A percentile compares a stretch with the other conserved stretches of the same genome.
Conservation (phyloP, 2,329 filamentous ascomycete species). For the Xenoacremonium recifei region DNA sequence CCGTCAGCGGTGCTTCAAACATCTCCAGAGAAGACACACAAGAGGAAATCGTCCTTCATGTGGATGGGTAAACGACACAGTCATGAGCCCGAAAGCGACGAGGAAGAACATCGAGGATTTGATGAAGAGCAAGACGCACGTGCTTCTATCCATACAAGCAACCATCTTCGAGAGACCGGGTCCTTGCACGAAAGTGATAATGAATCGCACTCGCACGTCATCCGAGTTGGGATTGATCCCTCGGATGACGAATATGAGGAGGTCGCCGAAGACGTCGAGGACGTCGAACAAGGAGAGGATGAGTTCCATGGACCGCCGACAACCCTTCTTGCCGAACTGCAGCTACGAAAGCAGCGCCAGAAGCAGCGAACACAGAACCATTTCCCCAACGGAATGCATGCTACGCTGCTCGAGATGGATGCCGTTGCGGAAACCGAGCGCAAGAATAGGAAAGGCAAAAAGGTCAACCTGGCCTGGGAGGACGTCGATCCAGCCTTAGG, state of each 20-base stretch:
- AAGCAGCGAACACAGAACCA: constrained; percentile 70
- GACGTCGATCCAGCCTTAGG: constrained; percentile 51
- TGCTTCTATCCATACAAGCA: constrained; percentile 27
- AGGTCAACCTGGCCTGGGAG: constrained; percentile 90
- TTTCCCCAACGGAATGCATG: constrained; percentile 77
- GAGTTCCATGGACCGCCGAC: constrained; percentile 73
- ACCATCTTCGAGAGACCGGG: constrained; percentile 17
- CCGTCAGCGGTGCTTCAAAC: constrained; percentile 24
- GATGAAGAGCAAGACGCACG: constrained; percentile 20
- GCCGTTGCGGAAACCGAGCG: constrained; percentile 84
- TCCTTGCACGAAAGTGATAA: constrained; percentile 25
- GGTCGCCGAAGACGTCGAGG: constrained; percentile 43
- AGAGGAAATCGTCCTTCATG: constrained; percentile 50
- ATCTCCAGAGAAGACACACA: constrained; percentile 28
- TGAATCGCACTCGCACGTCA: constrained; percentile 4
- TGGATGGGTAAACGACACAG: constrained; percentile 43
- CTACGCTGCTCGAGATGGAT: constrained; percentile 86
- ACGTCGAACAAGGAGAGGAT: constrained; percentile 45
- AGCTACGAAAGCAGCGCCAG: constrained; percentile 86
- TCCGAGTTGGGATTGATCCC: neutral
- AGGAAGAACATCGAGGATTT: constrained; percentile 20
- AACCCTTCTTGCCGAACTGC: constrained; percentile 87
- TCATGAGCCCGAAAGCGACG: constrained; percentile 22
- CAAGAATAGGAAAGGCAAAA: constrained; percentile 69
- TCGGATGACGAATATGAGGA: constrained; percentile 33